A percentile compares a stretch with the other conserved stretches of the same genome.
Conservation (phyloP, 2,329 filamentous ascomycete genomes). For the Rutstroemia sp. region DNA sequence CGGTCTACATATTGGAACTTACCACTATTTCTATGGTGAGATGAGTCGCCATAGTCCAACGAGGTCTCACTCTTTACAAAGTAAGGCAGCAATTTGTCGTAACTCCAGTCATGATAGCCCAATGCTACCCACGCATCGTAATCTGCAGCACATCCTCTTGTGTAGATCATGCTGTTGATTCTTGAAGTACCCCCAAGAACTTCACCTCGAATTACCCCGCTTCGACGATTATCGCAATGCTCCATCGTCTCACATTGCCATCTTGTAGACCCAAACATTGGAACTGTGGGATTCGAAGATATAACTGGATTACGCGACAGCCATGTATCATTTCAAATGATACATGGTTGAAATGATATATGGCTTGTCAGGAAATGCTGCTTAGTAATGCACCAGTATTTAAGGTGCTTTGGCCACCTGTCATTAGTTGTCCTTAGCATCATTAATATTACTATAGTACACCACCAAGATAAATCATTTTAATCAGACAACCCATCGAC, state of each 20-base stretch:
- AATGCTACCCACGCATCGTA: slow-evolving; percentile 39
- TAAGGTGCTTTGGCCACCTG: no score
- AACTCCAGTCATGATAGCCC: slow-evolving; percentile 39
- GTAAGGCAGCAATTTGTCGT: slow-evolving; percentile 35
- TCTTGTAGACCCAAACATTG: neutral
- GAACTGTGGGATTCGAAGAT: neutral
- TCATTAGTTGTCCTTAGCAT: no score
- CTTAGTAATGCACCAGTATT: no score
- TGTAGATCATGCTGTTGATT: slow-evolving; percentile 35
- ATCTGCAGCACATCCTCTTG: slow-evolving; percentile 32
- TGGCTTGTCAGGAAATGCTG: no score
- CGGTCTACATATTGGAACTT: neutral
- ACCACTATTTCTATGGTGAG: neutral
- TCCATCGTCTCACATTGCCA: slow-evolving; percentile 5
- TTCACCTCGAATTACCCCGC: neutral
- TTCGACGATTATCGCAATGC: slow-evolving; percentile 2
- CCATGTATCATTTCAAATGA: neutral
- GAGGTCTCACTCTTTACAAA: slow-evolving; percentile 30
- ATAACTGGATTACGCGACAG: neutral
- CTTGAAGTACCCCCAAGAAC: slow-evolving; percentile 33
- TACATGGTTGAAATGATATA: no score
- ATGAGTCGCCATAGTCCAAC: neutral
- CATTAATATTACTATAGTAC: no score
- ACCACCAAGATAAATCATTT: no score
- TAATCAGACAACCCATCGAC: no score